A percentile compares a stretch with the other conserved stretches of the same genome.
Conservation (phyloP, 352 stramenopile species). For the Hyaloperonospora arabidopsidis region DNA sequence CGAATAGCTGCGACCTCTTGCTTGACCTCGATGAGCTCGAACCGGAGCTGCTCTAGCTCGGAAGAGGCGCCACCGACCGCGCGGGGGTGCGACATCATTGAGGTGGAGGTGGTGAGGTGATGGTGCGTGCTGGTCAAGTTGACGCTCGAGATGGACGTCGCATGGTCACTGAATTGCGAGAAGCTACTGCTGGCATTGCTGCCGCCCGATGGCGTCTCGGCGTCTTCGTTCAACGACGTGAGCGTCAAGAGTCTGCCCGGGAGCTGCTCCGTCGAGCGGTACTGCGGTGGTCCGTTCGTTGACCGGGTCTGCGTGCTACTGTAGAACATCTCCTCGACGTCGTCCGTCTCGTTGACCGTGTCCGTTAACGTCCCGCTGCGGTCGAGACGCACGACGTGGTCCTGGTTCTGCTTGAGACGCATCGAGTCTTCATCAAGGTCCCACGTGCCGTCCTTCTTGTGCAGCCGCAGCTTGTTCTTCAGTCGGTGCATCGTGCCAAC, state of each 20-base stretch:
- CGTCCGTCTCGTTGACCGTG: constrained; percentile 43
- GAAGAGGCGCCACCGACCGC: constrained; percentile 6
- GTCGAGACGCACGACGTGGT: constrained; percentile 29
- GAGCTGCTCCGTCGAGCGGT: constrained; percentile 58
- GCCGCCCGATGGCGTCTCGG: constrained; percentile 30
- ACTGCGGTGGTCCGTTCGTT: constrained; percentile 17
- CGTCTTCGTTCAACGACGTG: constrained; percentile 49
- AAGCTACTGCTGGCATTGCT: constrained; percentile 36
- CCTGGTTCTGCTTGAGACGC: constrained; percentile 37
- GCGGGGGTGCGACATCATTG: neutral
- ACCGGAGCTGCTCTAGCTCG: constrained; percentile 33
- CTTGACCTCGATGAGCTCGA: constrained; percentile 57
- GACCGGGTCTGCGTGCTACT: constrained; percentile 17
- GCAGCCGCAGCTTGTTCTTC: constrained; percentile 56
- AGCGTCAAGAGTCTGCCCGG: constrained; percentile 36
- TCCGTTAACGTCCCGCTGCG: constrained; percentile 30
- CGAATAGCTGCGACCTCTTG: constrained; percentile 57
- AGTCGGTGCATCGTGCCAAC: constrained; percentile 52
- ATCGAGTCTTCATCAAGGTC: constrained; percentile 34
- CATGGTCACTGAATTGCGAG: constrained; percentile 23
- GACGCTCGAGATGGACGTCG: constrained; percentile 16
- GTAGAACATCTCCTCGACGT: constrained; percentile 70
- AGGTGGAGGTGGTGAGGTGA: constrained; percentile 10
- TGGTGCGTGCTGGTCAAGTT: constrained; percentile 9
- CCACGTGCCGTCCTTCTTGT: constrained; percentile 30